Evolutionary conservation across 2,329 filamentous ascomycete genomes (phyloP).

Genomic region (Aspergillus costaricaensis): DNA sequence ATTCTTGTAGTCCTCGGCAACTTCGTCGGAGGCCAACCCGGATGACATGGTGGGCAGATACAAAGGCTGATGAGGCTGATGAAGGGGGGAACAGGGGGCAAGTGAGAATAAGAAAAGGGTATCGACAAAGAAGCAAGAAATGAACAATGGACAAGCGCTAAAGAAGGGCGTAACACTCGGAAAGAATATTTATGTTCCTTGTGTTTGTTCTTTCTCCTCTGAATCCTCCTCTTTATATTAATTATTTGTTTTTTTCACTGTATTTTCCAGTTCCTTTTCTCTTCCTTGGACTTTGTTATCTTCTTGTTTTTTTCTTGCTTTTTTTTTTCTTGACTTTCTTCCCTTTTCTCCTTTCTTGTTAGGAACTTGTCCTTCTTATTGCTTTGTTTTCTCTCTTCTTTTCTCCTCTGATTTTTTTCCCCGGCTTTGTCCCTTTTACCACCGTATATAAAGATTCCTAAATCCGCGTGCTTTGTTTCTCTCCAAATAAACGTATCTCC

Average conservation of each 20-base stretch:
- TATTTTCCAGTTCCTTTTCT: slow-evolving; percentile 19
- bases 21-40: slow-evolving; percentile 69
- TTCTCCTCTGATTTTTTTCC: slow-evolving; percentile 18
- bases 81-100: slow-evolving; percentile 15
- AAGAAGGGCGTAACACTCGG: slow-evolving; percentile 6
- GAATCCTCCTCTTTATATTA: too few relatives aligned
- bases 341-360: slow-evolving; percentile 17
- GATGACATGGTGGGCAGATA: slow-evolving; percentile 61
- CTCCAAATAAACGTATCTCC: slow-evolving; percentile 24
- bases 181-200: slow-evolving; percentile 11
- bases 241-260: slow-evolving; percentile 16
- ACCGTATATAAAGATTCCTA: slow-evolving; percentile 21
- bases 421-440: slow-evolving; percentile 21
- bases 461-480: slow-evolving; percentile 28
- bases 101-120: slow-evolving; percentile 9
- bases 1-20: slow-evolving; percentile 92
- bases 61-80: slow-evolving; percentile 10
- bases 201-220: too few relatives aligned
- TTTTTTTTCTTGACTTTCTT: slow-evolving; percentile 6
- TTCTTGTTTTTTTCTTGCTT: slow-evolving; percentile 11
- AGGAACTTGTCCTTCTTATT: slow-evolving; percentile 15
- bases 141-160: neutral
- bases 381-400: slow-evolving; percentile 22
- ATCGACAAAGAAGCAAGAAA: slow-evolving; percentile 1
- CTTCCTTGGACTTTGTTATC: slow-evolving; percentile 11